Percentiles rank a stretch among this genome's conserved stretches.
These are phyloP conservation scores for Chalciporus chontae DNA, from an alignment of 768 basidiomycete species.

Conservation along the genomic window DNA sequence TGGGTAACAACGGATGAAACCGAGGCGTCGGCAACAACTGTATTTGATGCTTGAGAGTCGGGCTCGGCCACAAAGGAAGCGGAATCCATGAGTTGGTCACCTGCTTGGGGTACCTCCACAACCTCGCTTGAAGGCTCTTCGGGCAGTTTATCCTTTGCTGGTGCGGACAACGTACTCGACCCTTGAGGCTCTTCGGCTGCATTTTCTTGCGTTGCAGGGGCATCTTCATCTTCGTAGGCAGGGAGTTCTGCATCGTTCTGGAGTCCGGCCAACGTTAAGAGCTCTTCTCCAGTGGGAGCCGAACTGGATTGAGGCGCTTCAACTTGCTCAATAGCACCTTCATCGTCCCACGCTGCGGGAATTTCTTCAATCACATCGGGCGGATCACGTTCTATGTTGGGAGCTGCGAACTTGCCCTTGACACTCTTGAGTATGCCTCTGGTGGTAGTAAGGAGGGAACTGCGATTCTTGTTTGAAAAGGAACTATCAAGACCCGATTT, in stretches of 20 bases:
- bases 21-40: constrained; percentile 1
- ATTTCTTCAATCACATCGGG: constrained; percentile 20
- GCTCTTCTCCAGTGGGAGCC: constrained; percentile 40
- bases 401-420: constrained; percentile 39
- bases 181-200: constrained; percentile 5
- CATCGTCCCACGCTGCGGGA: constrained; percentile 15
- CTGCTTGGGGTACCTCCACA: constrained; percentile 2
- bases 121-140: constrained; percentile 2
- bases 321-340: constrained; percentile 9
- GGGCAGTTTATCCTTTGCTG: not conserved
- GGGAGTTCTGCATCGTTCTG: constrained; percentile 40
- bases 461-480: constrained; percentile 41
- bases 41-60: constrained; percentile 11
- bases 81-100: not conserved
- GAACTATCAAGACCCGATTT: constrained; percentile 53
- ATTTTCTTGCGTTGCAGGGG: constrained; percentile 17
- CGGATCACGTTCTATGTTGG: constrained; percentile 14
- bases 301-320: constrained; percentile 5
- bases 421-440: constrained; percentile 52
- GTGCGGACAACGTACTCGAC: not conserved
- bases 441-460: constrained; percentile 51
- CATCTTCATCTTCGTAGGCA: constrained; percentile 67
- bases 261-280: constrained; percentile 51
- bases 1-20: constrained; percentile 6
- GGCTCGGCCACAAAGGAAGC: not conserved